These are phyloP conservation scores for Pseudozyma sp. DNA, from an alignment of 1,284 basidiomycete genomes.

Conservation along the genomic window DNA sequence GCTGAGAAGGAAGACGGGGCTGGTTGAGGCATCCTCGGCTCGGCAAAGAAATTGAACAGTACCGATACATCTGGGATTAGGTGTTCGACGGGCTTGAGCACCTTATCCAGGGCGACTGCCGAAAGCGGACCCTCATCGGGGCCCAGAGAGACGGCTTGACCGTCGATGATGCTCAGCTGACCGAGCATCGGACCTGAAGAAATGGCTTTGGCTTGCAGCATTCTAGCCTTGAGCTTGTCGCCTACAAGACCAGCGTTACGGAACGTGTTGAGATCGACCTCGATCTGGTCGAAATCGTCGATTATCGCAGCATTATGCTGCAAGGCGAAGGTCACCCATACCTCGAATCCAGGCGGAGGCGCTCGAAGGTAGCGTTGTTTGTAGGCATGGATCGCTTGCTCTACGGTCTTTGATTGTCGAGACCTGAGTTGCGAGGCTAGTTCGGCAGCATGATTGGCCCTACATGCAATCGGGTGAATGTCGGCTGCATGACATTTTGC, in stretches of 20 bases:
- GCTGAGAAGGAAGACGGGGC: background rate
- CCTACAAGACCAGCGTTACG: conserved; percentile 23
- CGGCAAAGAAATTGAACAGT: conserved; percentile 40
- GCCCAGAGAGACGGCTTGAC: conserved; percentile 21
- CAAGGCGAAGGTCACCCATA: conserved; percentile 29
- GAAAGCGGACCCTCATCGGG: conserved; percentile 26
- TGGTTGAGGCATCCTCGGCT: conserved; percentile 23
- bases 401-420: conserved; percentile 22
- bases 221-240: conserved; percentile 24
- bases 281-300: conserved; percentile 42
- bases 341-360: conserved; percentile 25
- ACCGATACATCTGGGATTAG: conserved; percentile 29
- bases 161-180: conserved; percentile 23
- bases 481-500: conserved; percentile 6
- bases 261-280: conserved; percentile 22
- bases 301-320: conserved; percentile 30
- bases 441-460: conserved; percentile 22
- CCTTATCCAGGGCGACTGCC: conserved; percentile 9
- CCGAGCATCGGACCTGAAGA: conserved; percentile 14
- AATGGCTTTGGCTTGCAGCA: conserved; percentile 24
- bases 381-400: conserved; percentile 26
- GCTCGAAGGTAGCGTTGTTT: conserved; percentile 22
- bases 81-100: conserved; percentile 27
- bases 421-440: conserved; percentile 22
- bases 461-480: conserved; percentile 33